A percentile compares a stretch with the other conserved stretches of the same genome.
Evolutionary conservation across 371 early-diverging fungal species (phyloP).

Genomic region (Haplosporangium sp.): DNA sequence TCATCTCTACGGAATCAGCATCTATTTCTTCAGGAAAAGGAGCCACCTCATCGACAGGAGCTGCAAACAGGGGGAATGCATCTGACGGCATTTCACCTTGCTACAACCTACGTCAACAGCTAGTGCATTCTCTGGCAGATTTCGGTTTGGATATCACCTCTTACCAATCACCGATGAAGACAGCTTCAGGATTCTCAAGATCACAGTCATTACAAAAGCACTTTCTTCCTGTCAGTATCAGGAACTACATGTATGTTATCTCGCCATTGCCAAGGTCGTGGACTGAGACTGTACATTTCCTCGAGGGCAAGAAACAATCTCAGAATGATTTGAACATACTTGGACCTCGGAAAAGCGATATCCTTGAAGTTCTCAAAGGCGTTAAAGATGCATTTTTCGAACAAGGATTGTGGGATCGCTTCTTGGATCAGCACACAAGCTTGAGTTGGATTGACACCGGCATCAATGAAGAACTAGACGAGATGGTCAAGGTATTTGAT

Average conservation of each 20-base stretch:
- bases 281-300: slow-evolving; percentile 30
- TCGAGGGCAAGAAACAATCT: slow-evolving; percentile 22
- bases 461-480: background rate
- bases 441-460: slow-evolving; percentile 46
- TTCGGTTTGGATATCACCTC: slow-evolving; percentile 46
- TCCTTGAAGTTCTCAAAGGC: slow-evolving; percentile 37
- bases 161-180: slow-evolving; percentile 49
- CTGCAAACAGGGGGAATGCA: background rate
- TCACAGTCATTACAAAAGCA: slow-evolving; percentile 46
- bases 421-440: slow-evolving; percentile 41
- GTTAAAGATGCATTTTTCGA: slow-evolving; percentile 44
- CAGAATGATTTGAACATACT: slow-evolving; percentile 4
- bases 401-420: slow-evolving; percentile 46
- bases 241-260: slow-evolving; percentile 42
- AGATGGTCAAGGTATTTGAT: slow-evolving; percentile 10
- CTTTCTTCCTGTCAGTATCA: slow-evolving; percentile 39
- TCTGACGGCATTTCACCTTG: slow-evolving; percentile 24
- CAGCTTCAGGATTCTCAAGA: slow-evolving; percentile 16
- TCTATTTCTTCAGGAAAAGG: background rate
- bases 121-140: slow-evolving; percentile 48
- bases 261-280: slow-evolving; percentile 39
- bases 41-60: background rate
- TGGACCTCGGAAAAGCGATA: slow-evolving; percentile 31
- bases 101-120: slow-evolving; percentile 33
- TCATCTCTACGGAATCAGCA: slow-evolving; percentile 10